Base-by-base conservation (phyloP, 1,139 yeast genomes). In the Scheffersomyces segobiensis region DNA sequence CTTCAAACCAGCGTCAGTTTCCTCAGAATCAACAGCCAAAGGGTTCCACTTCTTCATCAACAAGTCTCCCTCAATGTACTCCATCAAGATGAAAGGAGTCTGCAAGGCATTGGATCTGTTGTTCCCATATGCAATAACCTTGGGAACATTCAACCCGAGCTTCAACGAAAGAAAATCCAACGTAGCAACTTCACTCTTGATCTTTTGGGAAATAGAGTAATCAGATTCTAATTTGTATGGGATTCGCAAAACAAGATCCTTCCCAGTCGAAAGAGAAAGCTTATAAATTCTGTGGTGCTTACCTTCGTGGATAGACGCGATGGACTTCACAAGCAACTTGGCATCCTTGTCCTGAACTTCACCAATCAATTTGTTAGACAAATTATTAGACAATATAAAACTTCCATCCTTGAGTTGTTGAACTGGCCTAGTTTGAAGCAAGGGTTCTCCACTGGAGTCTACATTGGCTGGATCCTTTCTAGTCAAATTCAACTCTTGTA, bases 41-140 rank as follows among this genome's bases (percentile, higher is more conserved):
- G 99, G 98, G 62, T 90, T 86, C 99, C 99, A 95, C 62, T 86
- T 80, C 67, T 85, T 89, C 97, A 93, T 93, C 64, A 93, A 79
- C 59, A 91, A 81, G 49, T 87, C 89, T 55, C 98, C 97, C 52
- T 85, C 87, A 60, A 91, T 80, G 67, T 77, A 86, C 71, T 93
- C 97, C 87, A 89, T 84, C 64, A 95, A 79, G 58, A 91, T 87
- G 71, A 87, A 95, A 53, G 97, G 97, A 53, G 86, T 75, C 57
- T 86, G 85, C 51, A 93, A 69, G 17, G 86, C 81, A 70, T 93
- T 93, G 53, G 82, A 72, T 47, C 81, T 76, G 57, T 86, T 83
- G 48, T 86, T 79, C 58, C 90, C 89, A 78, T 89, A 95, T 32
- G 93, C 86, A 56, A 88, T 75, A 10, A 92, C 90, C 63, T 85